Evolutionary conservation across 129 eudicot genomes (phyloP), one percentile per base, ranked within the genome.

Genomic region (Oenanthe sinensis): DNA sequence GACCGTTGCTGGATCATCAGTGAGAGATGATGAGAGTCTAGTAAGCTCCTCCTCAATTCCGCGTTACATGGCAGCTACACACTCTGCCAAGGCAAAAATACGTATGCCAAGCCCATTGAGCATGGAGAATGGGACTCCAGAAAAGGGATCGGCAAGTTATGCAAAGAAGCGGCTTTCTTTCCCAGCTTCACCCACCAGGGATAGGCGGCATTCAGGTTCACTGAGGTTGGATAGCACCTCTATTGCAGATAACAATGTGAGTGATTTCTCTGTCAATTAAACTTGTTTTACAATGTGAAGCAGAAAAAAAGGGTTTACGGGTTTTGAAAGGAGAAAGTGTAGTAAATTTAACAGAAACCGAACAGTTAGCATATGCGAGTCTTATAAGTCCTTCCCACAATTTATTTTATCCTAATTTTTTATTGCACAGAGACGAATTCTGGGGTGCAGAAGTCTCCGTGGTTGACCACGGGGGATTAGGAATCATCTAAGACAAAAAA

Each of bases 11-110:
- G 93, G 98, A 16, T 91, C 97, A 24, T 91, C 89, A 3, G 84
- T 89, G 0, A 89, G 97, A 81, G 96, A 91, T 69, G 96, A 91
- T 20, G 96, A 94, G 84, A 94, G 97, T 85, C 52, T 91, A 83
- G 93, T 88, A 14, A 90, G 97, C 79, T 91, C 92, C 7, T 89
- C 89, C 0, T 80, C 89, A 5, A 82, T 94, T 8, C 98, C 98
- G 10, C 89, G 96, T 81, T 94, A 91, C 84, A 94, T 91, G 98
- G 88, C 92, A 2, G 81, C 97, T 17, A 94, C 98, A 6, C 87
- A 79, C 80, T 90, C 98, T 0, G 92, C 97, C 9, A 91, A 87
- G 87, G 97, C 96, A 8, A 91, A 88, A 67, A 78, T 81, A 78
- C 86, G 89, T 26, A 78, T 81, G 20, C 84, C 83, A 24, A 90